A percentile compares a stretch with the other conserved stretches of the same genome.
These are phyloP conservation scores for Aspergillus terreus DNA, from an alignment of 2,329 filamentous ascomycete genomes.

Conservation along the genomic window DNA sequence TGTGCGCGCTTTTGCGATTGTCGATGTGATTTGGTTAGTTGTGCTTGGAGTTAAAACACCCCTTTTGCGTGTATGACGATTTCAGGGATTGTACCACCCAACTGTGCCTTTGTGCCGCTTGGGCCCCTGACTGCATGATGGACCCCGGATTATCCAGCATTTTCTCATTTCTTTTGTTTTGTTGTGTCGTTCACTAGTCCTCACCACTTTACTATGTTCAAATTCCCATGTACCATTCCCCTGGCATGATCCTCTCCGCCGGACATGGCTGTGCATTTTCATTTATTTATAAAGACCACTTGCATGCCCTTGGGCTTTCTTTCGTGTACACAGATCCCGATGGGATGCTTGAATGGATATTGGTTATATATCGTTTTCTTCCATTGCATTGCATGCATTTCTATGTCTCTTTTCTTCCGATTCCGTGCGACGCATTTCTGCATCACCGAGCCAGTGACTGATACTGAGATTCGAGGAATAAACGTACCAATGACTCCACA, in stretches of 20 bases:
- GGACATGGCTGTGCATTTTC: slow-evolving; percentile 4
- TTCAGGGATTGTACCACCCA: slow-evolving; percentile 11
- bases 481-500: too few species aligned
- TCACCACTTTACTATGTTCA: slow-evolving; percentile 4
- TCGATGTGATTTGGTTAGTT: slow-evolving; percentile 23
- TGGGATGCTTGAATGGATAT: slow-evolving; percentile 8
- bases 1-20: slow-evolving; percentile 31
- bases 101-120: slow-evolving; percentile 5
- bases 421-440: too few species aligned
- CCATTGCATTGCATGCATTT: too few species aligned
- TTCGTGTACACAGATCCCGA: slow-evolving; percentile 7
- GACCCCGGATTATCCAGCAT: slow-evolving; percentile 4
- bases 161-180: slow-evolving; percentile 3
- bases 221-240: slow-evolving; percentile 7
- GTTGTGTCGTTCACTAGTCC: neutral
- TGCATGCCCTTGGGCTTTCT: slow-evolving; percentile 4
- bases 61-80: slow-evolving; percentile 20
- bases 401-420: too few species aligned
- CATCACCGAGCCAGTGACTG: too few species aligned
- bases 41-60: slow-evolving; percentile 21
- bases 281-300: slow-evolving; percentile 7
- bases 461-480: too few species aligned
- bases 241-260: neutral
- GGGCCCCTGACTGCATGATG: slow-evolving; percentile 10
- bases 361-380: too few species aligned